Conservation (phyloP, 305 asterid species). For the Plantago rigida region DNA sequence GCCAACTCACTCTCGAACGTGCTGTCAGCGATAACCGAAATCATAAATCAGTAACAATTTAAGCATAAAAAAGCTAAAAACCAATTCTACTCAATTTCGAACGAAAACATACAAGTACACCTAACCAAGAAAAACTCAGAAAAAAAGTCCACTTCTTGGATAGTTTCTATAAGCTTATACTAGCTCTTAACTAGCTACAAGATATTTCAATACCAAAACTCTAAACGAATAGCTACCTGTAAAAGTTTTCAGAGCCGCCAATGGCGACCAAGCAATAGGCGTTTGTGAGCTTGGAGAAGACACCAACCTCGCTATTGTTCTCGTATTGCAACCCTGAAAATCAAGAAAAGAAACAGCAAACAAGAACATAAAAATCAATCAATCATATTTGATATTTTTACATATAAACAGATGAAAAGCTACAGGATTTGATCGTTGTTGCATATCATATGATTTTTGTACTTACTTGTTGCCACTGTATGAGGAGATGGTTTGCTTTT, state of each 20-base stretch:
- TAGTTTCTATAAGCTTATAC: too few species aligned
- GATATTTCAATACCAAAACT: too few species aligned
- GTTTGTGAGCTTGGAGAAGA: slow-evolving; percentile 84
- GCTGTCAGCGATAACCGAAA: slow-evolving; percentile 34
- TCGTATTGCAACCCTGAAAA: slow-evolving; percentile 69
- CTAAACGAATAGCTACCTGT: slow-evolving; percentile 38
- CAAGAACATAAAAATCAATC: background rate
- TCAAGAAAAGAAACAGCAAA: too few species aligned
- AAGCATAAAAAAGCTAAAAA: too few species aligned
- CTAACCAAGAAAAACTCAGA: too few species aligned
- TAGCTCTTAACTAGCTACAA: too few species aligned
- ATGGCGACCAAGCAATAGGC: slow-evolving; percentile 85
- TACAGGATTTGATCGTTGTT: too few species aligned
- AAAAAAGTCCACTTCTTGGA: too few species aligned
- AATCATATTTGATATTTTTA: slow-evolving; percentile 5
- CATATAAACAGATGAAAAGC: background rate
- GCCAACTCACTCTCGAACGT: slow-evolving; percentile 76
- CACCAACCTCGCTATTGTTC: slow-evolving; percentile 78
- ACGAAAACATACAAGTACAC: too few species aligned
- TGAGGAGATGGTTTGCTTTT: background rate
- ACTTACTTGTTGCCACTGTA: background rate
- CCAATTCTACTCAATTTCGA: too few species aligned
- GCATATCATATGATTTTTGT: too few species aligned
- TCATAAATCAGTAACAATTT: background rate
- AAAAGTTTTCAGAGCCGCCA: slow-evolving; percentile 91